Evolutionary conservation across 1,284 basidiomycete species (phyloP), one percentile per base, ranked within the genome.

Genomic region (Hemileccinum hortonii): DNA sequence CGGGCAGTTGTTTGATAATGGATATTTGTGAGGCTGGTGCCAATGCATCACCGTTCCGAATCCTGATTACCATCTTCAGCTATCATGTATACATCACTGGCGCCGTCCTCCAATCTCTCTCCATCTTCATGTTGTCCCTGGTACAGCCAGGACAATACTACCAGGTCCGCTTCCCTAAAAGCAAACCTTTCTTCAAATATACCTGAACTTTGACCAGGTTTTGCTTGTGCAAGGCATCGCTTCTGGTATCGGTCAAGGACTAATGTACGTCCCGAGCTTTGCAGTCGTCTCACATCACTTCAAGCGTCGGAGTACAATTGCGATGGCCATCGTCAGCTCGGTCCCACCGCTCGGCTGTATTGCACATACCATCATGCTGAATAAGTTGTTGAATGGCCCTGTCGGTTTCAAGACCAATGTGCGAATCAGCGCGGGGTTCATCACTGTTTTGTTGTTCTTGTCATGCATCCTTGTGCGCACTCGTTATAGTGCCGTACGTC

Each of bases 101-200:
- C 10, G 56, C 61, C 14, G 3, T 67, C 12, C 43, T 73, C 6
- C 58, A 64, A 24, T 64, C 55, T 16, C 47, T 60, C 37, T 66
- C 63, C 21, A 52, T 73, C 14, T 73, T 73, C 54, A 64, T 73
- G 67, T 50, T 74, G 21, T 74, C 74, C n/a, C 58, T 74, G 22
- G 65, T 64, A 15, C 57, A 68, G 35, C 64, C 65, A 32, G 57
- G 67, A 22, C 52, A 65, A 37, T 71, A 66, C 43, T 71, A 66
- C 43, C 73, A 72, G 55, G 62, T 69, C 36, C 16, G n/a, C n/a
- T 40, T 41, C 6, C 33, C 14, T 35, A n/a, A 29, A 4, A 5
- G 16, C 8, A 6, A 3, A 6, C 12, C 40, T 6, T 8, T 26
- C 24, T 32, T 6, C 26, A 41, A 24, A 30, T 37, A 45, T 18